Percentiles rank a stretch among this genome's conserved stretches.
Conservation (phyloP, 2,329 filamentous ascomycete genomes). For the Penicillium sp. region DNA sequence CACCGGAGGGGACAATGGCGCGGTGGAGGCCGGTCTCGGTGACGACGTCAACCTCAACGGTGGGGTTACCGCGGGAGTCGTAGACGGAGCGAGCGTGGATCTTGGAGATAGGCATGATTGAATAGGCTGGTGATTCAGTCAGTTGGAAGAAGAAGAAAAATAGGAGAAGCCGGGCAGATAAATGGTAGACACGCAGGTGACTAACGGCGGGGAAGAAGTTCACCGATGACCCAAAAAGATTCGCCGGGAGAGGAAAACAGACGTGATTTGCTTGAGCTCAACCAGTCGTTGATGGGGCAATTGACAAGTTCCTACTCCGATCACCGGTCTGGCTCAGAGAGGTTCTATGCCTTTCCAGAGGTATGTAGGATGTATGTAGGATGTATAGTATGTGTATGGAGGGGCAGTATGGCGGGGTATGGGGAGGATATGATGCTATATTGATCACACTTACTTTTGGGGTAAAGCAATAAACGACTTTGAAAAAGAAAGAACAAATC, state of each 20-base stretch:
- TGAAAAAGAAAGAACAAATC: conserved; percentile 2
- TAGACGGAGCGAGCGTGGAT: conserved; percentile 93
- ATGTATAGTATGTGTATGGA: conserved; percentile 1
- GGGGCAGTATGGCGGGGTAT: conserved; percentile 22
- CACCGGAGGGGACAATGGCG: conserved; percentile 94
- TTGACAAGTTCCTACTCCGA: conserved; percentile 18
- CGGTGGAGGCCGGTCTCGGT: conserved; percentile 96
- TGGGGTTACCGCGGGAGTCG: conserved; percentile 98
- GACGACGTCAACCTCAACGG: conserved; percentile 96
- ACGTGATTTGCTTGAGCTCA: conserved; percentile 24
- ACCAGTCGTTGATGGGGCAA: conserved; percentile 17
- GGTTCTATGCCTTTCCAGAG: background rate
- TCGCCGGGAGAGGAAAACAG: conserved; percentile 22
- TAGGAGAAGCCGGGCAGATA: conserved; percentile 15
- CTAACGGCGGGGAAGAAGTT: conserved; percentile 37
- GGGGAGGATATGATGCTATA: conserved; percentile 19
- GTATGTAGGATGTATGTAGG: conserved; percentile 6
- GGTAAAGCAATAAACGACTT: conserved; percentile 13
- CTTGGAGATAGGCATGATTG: conserved; percentile 80
- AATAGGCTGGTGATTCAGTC: conserved; percentile 31
- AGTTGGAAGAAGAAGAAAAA: conserved; percentile 22
- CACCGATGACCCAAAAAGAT: conserved; percentile 45
- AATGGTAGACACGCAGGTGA: conserved; percentile 25
- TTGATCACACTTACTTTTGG: conserved; percentile 16
- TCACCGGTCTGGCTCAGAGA: conserved; percentile 10